Conservation (phyloP, 1,139 yeast genomes). For the Yamadazyma epiphylla region DNA sequence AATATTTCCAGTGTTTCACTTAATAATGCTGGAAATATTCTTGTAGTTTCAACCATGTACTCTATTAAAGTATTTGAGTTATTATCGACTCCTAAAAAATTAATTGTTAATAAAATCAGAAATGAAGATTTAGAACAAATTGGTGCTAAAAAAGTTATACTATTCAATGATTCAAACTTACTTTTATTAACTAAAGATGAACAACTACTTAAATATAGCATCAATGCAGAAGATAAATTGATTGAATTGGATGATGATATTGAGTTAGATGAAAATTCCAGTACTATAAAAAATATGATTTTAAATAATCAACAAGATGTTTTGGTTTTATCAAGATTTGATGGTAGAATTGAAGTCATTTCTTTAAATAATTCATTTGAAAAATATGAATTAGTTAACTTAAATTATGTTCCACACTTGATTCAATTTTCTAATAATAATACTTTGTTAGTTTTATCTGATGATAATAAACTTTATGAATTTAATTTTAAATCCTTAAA, state of each 20-base stretch:
- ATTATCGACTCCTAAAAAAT: constrained; percentile 24
- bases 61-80: constrained; percentile 69
- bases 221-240: constrained; percentile 23
- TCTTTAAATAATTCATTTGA: constrained; percentile 20
- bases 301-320: constrained; percentile 39
- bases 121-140: constrained; percentile 44
- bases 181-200: constrained; percentile 63
- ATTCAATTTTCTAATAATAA: constrained; percentile 48
- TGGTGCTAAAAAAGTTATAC: constrained; percentile 58
- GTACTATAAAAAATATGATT: constrained; percentile 50
- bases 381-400: constrained; percentile 50
- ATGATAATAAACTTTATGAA: constrained; percentile 74
- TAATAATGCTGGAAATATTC: constrained; percentile 58
- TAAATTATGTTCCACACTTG: constrained; percentile 46
- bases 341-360: constrained; percentile 63
- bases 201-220: constrained; percentile 51
- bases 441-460: constrained; percentile 62
- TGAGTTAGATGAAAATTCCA: constrained; percentile 30
- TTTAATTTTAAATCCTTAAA: constrained; percentile 37
- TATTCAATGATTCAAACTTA: constrained; percentile 41
- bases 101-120: constrained; percentile 51
- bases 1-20: constrained; percentile 71
- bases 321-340: constrained; percentile 46
- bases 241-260: constrained; percentile 38
- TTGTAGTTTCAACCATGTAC: constrained; percentile 70